Evolutionary conservation across 2,329 filamentous ascomycete species (phyloP).

Genomic region (Cladosporium velox): DNA sequence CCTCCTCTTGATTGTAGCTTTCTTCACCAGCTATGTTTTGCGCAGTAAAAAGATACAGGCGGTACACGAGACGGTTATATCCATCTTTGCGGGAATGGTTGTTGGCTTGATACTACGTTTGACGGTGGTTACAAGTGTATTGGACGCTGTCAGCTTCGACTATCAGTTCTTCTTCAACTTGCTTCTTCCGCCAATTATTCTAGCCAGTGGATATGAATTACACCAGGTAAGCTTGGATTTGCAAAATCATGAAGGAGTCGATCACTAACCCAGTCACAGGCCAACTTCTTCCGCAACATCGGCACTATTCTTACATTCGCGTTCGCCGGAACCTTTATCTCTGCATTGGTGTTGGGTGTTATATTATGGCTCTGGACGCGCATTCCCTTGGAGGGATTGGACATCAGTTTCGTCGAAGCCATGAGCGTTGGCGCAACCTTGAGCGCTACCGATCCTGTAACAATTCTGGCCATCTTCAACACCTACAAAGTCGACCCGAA

Average conservation of each 20-base stretch:
- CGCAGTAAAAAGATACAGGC: constrained; percentile 97
- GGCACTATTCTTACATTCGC: constrained; percentile 97
- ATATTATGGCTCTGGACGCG: constrained; percentile 88
- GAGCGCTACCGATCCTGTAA: constrained; percentile 95
- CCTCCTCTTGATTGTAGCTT: constrained; percentile 85
- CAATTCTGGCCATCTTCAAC: constrained; percentile 97
- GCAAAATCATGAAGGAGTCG: background rate
- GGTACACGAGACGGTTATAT: constrained; percentile 96
- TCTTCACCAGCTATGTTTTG: constrained; percentile 95
- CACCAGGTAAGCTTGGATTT: constrained; percentile 64
- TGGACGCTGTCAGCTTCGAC: constrained; percentile 91
- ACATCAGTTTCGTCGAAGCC: constrained; percentile 90
- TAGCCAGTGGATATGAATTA: constrained; percentile 94
- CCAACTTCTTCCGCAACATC: constrained; percentile 98
- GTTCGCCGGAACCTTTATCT: constrained; percentile 95
- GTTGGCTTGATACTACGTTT: constrained; percentile 87
- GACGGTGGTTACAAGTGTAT: constrained; percentile 77
- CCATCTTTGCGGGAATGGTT: constrained; percentile 97
- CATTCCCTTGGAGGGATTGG: constrained; percentile 80
- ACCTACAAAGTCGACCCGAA: constrained; percentile 99
- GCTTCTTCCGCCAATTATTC: constrained; percentile 94
- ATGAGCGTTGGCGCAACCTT: constrained; percentile 95
- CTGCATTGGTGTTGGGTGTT: constrained; percentile 87
- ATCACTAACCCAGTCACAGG: constrained; percentile 43
- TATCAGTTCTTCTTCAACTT: constrained; percentile 99